A percentile compares a stretch with the other conserved stretches of the same genome.
These are phyloP conservation scores for Medicago arabica DNA, from an alignment of 306 rosid genomes.

Conservation along the genomic window DNA sequence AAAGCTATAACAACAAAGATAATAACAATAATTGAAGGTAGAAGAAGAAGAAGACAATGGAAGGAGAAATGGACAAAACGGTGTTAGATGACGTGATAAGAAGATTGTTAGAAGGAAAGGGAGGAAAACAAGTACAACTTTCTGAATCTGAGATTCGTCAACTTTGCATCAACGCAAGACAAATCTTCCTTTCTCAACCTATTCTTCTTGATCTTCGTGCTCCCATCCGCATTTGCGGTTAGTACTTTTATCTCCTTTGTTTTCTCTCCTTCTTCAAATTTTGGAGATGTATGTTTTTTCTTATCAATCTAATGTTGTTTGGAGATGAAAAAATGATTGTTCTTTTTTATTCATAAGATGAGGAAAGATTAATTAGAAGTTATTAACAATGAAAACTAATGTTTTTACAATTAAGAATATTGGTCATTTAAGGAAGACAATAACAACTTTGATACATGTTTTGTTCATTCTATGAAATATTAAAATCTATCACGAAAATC, in stretches of 20 bases:
- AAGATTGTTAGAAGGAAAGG: constrained; percentile 83
- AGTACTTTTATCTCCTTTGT: not conserved
- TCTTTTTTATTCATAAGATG: not conserved
- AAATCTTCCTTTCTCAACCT: constrained; percentile 90
- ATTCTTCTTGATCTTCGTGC: constrained; percentile 73
- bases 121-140: constrained; percentile 92
- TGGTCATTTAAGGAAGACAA: not conserved
- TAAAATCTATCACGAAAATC: not conserved
- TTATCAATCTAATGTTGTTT: too few relatives aligned
- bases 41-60: constrained; percentile 57
- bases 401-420: not conserved
- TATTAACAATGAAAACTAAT: not conserved
- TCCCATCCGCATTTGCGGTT: constrained; percentile 87
- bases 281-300: not conserved
- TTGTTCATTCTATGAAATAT: not conserved
- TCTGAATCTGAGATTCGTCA: constrained; percentile 98
- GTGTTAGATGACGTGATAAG: constrained; percentile 81
- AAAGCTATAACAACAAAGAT: not conserved
- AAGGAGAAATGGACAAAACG: constrained; percentile 80
- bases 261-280: not conserved
- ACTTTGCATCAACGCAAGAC: constrained; percentile 93
- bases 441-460: not conserved
- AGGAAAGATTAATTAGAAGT: not conserved
- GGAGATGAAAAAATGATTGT: too few relatives aligned
- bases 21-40: not conserved